A percentile compares a stretch with the other conserved stretches of the same genome.
Evolutionary conservation across 768 basidiomycete species (phyloP).

Genomic region (Termitomyces heimii): DNA sequence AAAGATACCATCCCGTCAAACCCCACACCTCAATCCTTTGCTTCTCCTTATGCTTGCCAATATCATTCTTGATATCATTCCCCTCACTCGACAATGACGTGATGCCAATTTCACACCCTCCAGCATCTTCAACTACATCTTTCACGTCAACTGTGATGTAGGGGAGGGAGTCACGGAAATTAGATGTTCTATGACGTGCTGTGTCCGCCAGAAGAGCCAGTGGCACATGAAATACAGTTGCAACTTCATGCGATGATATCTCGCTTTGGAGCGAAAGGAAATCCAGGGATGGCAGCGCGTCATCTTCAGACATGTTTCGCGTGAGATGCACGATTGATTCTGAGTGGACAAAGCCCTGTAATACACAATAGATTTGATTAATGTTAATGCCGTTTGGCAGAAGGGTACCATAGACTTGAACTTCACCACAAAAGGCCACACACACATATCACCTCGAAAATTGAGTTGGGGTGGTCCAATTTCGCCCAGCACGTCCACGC

Average conservation of each 20-base stretch:
- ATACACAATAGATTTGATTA: conserved; percentile 6
- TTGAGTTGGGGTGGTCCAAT: conserved; percentile 59
- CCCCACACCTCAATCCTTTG: conserved; percentile 72
- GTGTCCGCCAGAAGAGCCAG: conserved; percentile 43
- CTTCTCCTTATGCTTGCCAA: conserved; percentile 32
- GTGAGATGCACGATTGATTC: conserved; percentile 8
- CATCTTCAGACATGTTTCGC: conserved; percentile 24
- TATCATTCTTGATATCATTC: neutral
- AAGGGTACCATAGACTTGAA: neutral
- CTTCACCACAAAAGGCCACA: conserved; percentile 72
- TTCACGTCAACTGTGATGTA: conserved; percentile 69
- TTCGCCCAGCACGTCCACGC: conserved; percentile 61
- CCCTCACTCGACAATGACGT: conserved; percentile 24
- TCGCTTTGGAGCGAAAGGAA: conserved; percentile 37
- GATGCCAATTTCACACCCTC: conserved; percentile 12
- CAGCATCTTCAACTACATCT: conserved; percentile 37
- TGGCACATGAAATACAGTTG: conserved; percentile 66
- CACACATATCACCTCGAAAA: conserved; percentile 49
- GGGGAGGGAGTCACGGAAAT: conserved; percentile 51
- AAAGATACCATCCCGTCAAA: conserved; percentile 79
- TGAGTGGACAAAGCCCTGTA: conserved; percentile 35
- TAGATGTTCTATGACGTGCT: conserved; percentile 38
- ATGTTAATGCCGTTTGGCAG: neutral
- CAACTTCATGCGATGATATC: conserved; percentile 60
- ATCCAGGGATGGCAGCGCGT: conserved; percentile 56